Conservation (phyloP, 305 asterid genomes). For the Rubia peregrina region DNA sequence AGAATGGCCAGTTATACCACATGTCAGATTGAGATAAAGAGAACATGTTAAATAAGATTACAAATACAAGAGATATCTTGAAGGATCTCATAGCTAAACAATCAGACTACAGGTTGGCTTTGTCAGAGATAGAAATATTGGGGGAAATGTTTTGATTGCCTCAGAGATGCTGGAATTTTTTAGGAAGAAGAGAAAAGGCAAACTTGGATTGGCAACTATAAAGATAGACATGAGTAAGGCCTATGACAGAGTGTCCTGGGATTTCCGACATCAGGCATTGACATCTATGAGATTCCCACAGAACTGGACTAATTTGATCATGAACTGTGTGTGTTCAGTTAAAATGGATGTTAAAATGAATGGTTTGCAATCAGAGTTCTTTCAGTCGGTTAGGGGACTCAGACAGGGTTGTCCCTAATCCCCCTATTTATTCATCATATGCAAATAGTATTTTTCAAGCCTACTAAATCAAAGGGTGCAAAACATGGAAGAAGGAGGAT, state of each 20-base stretch:
- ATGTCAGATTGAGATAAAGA: no score
- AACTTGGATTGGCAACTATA: background rate
- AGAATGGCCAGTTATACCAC: no score
- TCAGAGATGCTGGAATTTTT: background rate
- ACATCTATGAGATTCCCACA: background rate
- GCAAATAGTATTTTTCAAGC: background rate
- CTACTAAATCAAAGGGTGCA: background rate
- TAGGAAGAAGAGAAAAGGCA: background rate
- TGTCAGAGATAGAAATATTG: background rate
- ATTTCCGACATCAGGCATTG: background rate
- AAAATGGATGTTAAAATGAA: background rate
- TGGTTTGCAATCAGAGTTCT: background rate
- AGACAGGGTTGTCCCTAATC: background rate
- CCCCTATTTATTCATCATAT: background rate
- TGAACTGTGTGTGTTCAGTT: background rate
- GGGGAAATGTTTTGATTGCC: background rate
- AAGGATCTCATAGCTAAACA: no score
- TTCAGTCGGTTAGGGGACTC: background rate
- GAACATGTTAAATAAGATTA: no score
- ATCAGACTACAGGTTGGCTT: background rate
- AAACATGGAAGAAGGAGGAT: background rate
- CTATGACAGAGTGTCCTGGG: background rate
- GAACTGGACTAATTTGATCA: background rate
- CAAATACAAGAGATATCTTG: no score
- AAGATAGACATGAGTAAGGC: background rate